These are phyloP conservation scores for Alternaria tenuissima DNA, from an alignment of 2,329 filamentous ascomycete genomes.

Conservation along the genomic window DNA sequence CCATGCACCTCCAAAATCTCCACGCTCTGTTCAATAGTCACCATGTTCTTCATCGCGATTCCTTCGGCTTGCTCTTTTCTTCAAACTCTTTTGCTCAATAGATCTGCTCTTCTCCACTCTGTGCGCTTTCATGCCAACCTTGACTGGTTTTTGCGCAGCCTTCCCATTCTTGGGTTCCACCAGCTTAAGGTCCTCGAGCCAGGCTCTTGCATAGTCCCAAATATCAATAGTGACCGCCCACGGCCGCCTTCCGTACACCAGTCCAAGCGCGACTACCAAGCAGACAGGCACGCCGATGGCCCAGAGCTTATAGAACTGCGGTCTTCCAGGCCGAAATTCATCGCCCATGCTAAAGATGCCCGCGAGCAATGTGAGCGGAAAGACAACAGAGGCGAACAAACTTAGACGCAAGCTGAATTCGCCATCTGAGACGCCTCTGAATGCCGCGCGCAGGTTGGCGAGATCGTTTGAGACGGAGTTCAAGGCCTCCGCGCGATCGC, in stretches of 20 bases:
- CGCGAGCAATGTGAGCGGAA: conserved; percentile 25
- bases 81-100: no score
- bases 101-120: no score
- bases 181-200: neutral
- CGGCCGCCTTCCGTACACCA: conserved; percentile 4
- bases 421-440: conserved; percentile 29
- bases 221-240: neutral
- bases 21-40: neutral
- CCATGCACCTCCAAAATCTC: neutral
- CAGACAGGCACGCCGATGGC: conserved; percentile 25
- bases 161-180: neutral
- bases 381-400: neutral
- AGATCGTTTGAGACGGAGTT: conserved; percentile 26
- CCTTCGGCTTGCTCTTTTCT: neutral
- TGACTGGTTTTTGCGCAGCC: neutral
- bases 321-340: conserved; percentile 21
- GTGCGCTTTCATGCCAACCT: no score
- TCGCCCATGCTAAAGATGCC: conserved; percentile 17
- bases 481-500: conserved; percentile 26
- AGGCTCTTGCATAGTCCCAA: neutral
- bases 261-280: neutral
- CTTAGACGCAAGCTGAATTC: conserved; percentile 21
- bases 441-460: conserved; percentile 23
- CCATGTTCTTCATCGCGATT: neutral
- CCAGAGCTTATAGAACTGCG: conserved; percentile 34